Percentiles rank a stretch among this genome's conserved stretches.
Conservation (phyloP, 768 basidiomycete genomes). For the Leccinum aurantiacum region DNA sequence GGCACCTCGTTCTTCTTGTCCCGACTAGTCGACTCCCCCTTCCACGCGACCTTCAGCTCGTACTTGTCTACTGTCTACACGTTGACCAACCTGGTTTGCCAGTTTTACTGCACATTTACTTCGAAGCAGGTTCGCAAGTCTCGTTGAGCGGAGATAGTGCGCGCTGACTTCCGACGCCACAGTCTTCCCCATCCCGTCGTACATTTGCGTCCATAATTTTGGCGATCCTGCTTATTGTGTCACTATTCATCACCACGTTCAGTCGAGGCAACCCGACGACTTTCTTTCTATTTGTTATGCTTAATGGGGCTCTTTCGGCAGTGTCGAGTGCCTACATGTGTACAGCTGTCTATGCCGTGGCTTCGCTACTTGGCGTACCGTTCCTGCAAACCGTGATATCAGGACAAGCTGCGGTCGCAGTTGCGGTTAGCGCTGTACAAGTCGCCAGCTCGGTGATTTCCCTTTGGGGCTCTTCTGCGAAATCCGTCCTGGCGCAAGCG, state of each 20-base stretch:
- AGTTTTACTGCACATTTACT: slow-evolving; percentile 72
- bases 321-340: slow-evolving; percentile 75
- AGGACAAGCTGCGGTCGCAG: slow-evolving; percentile 84
- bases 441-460: slow-evolving; percentile 63
- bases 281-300: slow-evolving; percentile 67
- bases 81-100: slow-evolving; percentile 61
- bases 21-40: slow-evolving; percentile 57
- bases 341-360: slow-evolving; percentile 75
- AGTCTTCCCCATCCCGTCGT: slow-evolving; percentile 64
- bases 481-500: slow-evolving; percentile 21
- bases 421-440: slow-evolving; percentile 77
- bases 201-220: slow-evolving; percentile 50
- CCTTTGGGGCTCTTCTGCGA: slow-evolving; percentile 45
- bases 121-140: slow-evolving; percentile 57
- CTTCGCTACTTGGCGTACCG: slow-evolving; percentile 72
- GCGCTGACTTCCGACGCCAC: slow-evolving; percentile 9
- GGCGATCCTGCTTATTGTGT: slow-evolving; percentile 54
- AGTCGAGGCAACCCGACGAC: slow-evolving; percentile 48
- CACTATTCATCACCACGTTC: slow-evolving; percentile 69
- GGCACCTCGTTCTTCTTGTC: slow-evolving; percentile 81
- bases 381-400: slow-evolving; percentile 80
- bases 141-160: not conserved
- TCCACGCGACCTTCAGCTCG: slow-evolving; percentile 61
- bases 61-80: slow-evolving; percentile 67
- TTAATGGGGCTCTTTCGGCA: slow-evolving; percentile 60